Evolutionary conservation across 306 rosid species (phyloP), one percentile per base, ranked within the genome.

Genomic region (Betula pendula): DNA sequence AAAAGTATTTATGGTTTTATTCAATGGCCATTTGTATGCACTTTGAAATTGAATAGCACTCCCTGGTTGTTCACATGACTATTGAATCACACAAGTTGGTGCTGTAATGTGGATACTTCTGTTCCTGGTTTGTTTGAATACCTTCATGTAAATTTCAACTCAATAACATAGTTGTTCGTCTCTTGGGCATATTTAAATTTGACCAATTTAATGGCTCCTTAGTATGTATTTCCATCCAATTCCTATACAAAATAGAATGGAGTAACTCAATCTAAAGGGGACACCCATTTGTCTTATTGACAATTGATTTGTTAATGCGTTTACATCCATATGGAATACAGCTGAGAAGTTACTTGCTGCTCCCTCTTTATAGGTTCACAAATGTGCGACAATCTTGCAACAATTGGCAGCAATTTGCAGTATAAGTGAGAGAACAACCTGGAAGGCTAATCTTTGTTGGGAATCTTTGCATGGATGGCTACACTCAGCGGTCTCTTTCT

Each of bases 341-440:
- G n/a, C 78, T 69, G 59, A 72, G 65, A 49, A 78, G 56, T 74
- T 70, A 16, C 72, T 71, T 71, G 44, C 68, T 73, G 65, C 63
- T 68, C 33, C 38, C 63, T 80, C 71, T 27, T 50, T 27, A 38
- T 86, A 94, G 98, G 98, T 94, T 84, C 98, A 94, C 87, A 94
- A 94, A 84, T 92, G 98, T 84, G 97, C 98, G 35, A 92, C 98
- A 77, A 85, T 94, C 82, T 84, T 94, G 85, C 98, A 94, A 84
- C 97, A 92, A 75, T 85, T 94, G 82, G 96, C 98, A 40, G 96
- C 96, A 75, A 75, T 90, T 42, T 92, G 98, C 88, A 92, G 86
- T 79, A 74, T 94, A 81, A 88, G 96, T 4, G 97, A 89, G 87
- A 84, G 93, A 87, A 90, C 95, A 43, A 82, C 90, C 0, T 88